phyloP scores from a whole-genome alignment of 148 eudicot species.

The Dysphania ambrosioides region DNA sequence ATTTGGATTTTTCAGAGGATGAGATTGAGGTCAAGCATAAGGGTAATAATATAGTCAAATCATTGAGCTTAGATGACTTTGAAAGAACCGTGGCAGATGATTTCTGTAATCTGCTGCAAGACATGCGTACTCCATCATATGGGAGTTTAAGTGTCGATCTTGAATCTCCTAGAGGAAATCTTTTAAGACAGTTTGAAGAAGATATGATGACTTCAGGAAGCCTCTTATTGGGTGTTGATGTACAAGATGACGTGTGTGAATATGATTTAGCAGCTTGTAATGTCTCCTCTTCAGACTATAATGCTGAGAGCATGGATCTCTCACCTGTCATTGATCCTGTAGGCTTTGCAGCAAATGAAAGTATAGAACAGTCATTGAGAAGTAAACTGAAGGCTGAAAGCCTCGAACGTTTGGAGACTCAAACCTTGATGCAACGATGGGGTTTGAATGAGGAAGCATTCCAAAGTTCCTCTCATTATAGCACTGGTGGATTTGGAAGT shows the following conservation, averaged over 20 bases:
- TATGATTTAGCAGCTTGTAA: slow-evolving; percentile 31
- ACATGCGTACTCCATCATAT: slow-evolving; percentile 51
- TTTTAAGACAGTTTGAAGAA: slow-evolving; percentile 78
- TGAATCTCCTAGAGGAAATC: slow-evolving; percentile 80
- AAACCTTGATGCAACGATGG: slow-evolving; percentile 83
- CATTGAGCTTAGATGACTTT: slow-evolving; percentile 64
- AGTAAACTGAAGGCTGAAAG: slow-evolving; percentile 50
- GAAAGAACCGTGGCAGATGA: slow-evolving; percentile 64
- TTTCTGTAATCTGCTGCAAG: slow-evolving; percentile 66
- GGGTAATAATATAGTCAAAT: slow-evolving; percentile 34
- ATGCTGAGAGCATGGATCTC: slow-evolving; percentile 28
- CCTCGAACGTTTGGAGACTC: slow-evolving; percentile 75
- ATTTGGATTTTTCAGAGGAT: slow-evolving; percentile 22
- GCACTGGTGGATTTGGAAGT: slow-evolving; percentile 70
- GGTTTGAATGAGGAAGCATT: slow-evolving; percentile 73
- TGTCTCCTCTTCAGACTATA: slow-evolving; percentile 32
- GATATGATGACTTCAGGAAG: slow-evolving; percentile 62
- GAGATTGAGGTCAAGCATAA: slow-evolving; percentile 21
- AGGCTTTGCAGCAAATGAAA: slow-evolving; percentile 12
- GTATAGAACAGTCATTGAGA: slow-evolving; percentile 28
- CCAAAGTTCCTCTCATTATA: slow-evolving; percentile 44
- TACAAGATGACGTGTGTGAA: slow-evolving; percentile 34
- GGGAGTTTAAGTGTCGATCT: slow-evolving; percentile 57
- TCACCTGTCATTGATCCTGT: slow-evolving; percentile 21
- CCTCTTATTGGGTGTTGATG: slow-evolving; percentile 48